Conservation (phyloP, 768 basidiomycete species). For the Termitomyces sp. region DNA sequence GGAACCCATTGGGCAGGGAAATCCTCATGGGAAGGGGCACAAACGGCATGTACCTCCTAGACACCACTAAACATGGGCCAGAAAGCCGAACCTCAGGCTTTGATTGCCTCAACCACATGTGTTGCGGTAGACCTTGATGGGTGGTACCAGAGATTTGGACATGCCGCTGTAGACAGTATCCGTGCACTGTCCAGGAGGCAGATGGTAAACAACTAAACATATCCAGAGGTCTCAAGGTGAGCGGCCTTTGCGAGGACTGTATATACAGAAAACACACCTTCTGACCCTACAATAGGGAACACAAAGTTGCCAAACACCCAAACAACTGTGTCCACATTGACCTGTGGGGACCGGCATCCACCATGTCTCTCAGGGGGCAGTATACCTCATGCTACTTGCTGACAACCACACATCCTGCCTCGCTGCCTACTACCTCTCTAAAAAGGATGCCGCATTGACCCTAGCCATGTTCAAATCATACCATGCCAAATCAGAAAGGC, state of each 20-base stretch:
- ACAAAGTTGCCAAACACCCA: not conserved
- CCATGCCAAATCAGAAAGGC: no score
- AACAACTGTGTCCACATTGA: not conserved
- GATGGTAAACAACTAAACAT: not conserved
- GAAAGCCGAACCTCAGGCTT: no score
- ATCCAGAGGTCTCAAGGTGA: not conserved
- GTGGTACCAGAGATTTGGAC: not conserved
- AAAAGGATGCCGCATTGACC: no score
- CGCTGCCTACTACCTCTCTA: no score
- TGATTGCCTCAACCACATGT: no score
- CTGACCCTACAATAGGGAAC: not conserved
- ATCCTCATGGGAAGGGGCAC: no score
- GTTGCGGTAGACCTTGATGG: no score
- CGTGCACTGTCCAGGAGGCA: not conserved
- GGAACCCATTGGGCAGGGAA: not conserved
- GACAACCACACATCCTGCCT: no score
- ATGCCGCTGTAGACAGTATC: not conserved
- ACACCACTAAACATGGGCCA: not conserved
- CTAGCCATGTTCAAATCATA: no score
- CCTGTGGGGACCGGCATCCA: no score
- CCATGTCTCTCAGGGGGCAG: no score
- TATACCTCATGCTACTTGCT: no score
- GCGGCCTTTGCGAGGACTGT: not conserved
- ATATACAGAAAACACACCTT: not conserved
- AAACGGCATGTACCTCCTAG: not conserved